phyloP scores from a whole-genome alignment of 306 rosid species.

The Leucaena leucocephala region DNA sequence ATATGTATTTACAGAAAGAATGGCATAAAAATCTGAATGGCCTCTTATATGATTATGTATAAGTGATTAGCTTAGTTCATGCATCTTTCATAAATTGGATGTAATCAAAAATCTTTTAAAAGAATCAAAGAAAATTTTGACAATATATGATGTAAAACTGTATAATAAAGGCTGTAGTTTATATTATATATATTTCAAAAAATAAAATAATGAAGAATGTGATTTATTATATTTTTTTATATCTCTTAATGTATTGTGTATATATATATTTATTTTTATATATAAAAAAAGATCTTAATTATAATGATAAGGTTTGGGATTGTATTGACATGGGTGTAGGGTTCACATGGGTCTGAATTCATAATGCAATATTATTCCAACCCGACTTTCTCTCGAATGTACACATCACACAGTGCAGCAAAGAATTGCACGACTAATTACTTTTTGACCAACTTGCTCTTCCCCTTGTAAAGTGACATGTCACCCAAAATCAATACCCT shows the following conservation, averaged over 20 bases:
- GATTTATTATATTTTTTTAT: background rate
- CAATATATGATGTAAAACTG: background rate
- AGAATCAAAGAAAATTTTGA: background rate
- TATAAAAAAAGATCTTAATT: background rate
- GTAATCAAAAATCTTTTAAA: background rate
- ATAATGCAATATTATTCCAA: background rate
- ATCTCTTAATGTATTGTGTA: background rate
- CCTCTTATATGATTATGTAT: background rate
- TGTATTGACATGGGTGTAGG: background rate
- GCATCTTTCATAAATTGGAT: background rate
- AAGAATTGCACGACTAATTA: conserved; percentile 14
- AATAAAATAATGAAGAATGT: background rate
- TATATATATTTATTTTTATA: background rate
- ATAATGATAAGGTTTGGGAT: background rate
- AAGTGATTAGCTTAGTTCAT: background rate
- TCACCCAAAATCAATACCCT: conserved; percentile 12
- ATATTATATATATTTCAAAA: background rate
- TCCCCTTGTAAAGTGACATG: background rate
- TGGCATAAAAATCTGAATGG: background rate
- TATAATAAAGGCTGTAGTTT: background rate
- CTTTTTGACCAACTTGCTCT: conserved; percentile 31
- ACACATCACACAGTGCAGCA: background rate
- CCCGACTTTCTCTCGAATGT: background rate
- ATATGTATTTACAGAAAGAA: too few relatives aligned
- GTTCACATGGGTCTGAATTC: conserved; percentile 1